A percentile compares a stretch with the other conserved stretches of the same genome.
Conservation (phyloP, 345 rosid species). For the Eucalyptus sp. region DNA sequence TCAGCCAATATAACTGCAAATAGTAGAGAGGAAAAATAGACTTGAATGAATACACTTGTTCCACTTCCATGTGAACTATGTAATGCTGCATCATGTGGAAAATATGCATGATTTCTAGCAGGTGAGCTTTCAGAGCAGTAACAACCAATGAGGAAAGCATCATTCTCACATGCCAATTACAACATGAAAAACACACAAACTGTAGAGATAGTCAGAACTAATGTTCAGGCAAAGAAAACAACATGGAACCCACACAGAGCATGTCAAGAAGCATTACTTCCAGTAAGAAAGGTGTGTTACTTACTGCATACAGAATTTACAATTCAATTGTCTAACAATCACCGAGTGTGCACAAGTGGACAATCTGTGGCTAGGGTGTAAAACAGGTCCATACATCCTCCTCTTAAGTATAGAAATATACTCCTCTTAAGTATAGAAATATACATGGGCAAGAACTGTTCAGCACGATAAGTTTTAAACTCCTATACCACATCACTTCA, state of each 20-base stretch:
- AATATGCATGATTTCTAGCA: not conserved
- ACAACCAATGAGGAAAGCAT: not conserved
- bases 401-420: not conserved
- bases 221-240: not conserved
- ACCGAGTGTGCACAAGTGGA: not conserved
- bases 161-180: not conserved
- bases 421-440: not conserved
- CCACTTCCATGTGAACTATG: not conserved
- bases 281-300: not conserved
- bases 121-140: not conserved
- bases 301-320: not conserved
- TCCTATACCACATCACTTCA: not conserved
- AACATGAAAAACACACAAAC: not conserved
- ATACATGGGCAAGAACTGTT: not conserved
- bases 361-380: not conserved
- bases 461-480: not conserved
- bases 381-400: not conserved
- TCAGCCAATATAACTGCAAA: constrained; percentile 64
- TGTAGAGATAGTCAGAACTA: not conserved
- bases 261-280: not conserved
- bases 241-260: not conserved
- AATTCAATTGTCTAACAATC: not conserved
- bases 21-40: not conserved
- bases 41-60: not conserved
- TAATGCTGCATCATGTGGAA: not conserved